A percentile compares a stretch with the other conserved stretches of the same genome.
Evolutionary conservation across 352 stramenopile genomes (phyloP).

Genomic region (Saprolegnia diclina): DNA sequence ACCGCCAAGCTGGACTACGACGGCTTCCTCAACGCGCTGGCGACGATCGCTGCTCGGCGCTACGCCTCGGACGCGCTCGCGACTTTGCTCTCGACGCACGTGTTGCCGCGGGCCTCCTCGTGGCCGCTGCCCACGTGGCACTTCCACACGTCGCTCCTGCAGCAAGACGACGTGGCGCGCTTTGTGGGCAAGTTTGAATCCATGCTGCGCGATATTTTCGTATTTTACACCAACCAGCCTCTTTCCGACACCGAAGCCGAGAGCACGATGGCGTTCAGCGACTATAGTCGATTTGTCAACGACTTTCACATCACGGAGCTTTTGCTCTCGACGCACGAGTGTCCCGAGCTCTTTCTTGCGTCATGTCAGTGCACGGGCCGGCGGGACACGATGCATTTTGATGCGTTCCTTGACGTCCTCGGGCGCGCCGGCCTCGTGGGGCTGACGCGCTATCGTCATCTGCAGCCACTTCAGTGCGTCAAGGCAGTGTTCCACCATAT

Average conservation of each 20-base stretch:
- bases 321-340: conserved; percentile 61
- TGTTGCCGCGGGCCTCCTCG: conserved; percentile 49
- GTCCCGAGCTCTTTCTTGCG: conserved; percentile 61
- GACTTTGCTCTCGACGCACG: conserved; percentile 48
- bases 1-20: conserved; percentile 72
- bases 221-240: conserved; percentile 63
- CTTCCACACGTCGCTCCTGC: conserved; percentile 42
- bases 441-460: conserved; percentile 39
- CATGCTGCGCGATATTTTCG: conserved; percentile 60
- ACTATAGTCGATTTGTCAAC: conserved; percentile 70
- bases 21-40: conserved; percentile 69
- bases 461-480: conserved; percentile 35
- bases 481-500: conserved; percentile 75
- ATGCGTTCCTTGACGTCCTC: conserved; percentile 59
- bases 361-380: conserved; percentile 33
- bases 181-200: conserved; percentile 68
- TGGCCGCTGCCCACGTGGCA: conserved; percentile 53
- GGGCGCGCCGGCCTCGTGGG: conserved; percentile 49
- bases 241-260: background rate
- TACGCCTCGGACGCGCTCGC: conserved; percentile 38
- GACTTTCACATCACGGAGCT: conserved; percentile 69
- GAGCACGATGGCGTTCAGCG: conserved; percentile 43
- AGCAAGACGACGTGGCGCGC: conserved; percentile 42
- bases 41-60: conserved; percentile 48
- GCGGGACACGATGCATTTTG: conserved; percentile 57